phyloP scores from a whole-genome alignment of 148 eudicot species.

The Euryodendron excelsum region DNA sequence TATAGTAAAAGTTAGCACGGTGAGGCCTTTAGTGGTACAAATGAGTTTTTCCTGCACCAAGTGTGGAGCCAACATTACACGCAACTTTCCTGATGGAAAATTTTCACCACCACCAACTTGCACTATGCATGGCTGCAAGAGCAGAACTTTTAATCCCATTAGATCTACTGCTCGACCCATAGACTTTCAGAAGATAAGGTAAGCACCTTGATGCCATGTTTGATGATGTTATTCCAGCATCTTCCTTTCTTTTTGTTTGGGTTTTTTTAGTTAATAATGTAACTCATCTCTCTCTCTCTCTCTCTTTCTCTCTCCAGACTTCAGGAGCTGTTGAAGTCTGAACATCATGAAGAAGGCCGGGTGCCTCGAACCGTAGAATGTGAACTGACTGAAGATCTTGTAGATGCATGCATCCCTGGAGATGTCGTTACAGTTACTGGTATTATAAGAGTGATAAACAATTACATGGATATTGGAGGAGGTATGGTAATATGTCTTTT shows the following conservation, averaged over 20 bases:
- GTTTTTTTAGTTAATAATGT: neutral
- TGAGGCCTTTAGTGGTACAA: conserved; percentile 79
- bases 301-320: conserved; percentile 40
- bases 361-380: conserved; percentile 98
- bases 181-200: conserved; percentile 97
- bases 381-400: conserved; percentile 92
- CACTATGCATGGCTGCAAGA: conserved; percentile 75
- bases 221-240: conserved; percentile 5
- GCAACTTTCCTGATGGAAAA: conserved; percentile 94
- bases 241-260: neutral
- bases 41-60: conserved; percentile 72
- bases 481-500: conserved; percentile 40
- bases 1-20: conserved; percentile 88
- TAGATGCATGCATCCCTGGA: conserved; percentile 97
- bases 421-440: conserved; percentile 94
- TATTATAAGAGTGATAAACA: conserved; percentile 87
- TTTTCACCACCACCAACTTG: conserved; percentile 85
- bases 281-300: neutral
- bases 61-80: conserved; percentile 69
- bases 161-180: conserved; percentile 69
- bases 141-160: conserved; percentile 68
- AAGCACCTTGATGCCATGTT: conserved; percentile 17
- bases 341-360: conserved; percentile 98
- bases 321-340: conserved; percentile 91
- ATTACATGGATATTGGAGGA: conserved; percentile 99